phyloP scores from a whole-genome alignment of 345 rosid genomes.

The Durio zibethinus region DNA sequence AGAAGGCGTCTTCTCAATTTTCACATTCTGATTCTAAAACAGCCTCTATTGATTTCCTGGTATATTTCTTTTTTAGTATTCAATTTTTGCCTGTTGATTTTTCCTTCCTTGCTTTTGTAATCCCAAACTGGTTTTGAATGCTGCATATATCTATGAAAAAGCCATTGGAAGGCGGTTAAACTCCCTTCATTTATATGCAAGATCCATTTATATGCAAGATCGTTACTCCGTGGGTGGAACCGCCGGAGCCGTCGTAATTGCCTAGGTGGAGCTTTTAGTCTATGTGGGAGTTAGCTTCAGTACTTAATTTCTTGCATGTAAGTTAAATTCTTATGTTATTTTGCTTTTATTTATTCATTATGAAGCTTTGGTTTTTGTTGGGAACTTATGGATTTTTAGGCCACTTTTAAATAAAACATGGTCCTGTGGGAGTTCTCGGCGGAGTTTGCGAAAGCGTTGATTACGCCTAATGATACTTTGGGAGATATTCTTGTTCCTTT shows the following conservation, averaged over 20 bases:
- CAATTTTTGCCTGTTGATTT: too few relatives aligned
- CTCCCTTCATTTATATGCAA: too few relatives aligned
- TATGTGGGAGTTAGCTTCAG: constrained; percentile 97
- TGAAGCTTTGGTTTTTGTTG: constrained; percentile 18
- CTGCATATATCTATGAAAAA: too few relatives aligned
- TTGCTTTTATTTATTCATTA: neutral
- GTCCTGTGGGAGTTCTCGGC: constrained; percentile 79
- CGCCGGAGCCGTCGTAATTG: constrained; percentile 74
- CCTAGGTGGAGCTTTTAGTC: constrained; percentile 94
- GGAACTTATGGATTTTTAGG: constrained; percentile 43
- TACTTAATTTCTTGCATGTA: constrained; percentile 96
- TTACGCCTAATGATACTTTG: constrained; percentile 82
- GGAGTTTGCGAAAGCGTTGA: constrained; percentile 87
- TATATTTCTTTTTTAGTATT: too few relatives aligned
- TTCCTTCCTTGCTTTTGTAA: too few relatives aligned
- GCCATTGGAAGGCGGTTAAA: too few relatives aligned
- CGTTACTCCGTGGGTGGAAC: constrained; percentile 62
- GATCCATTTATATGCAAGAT: too few relatives aligned
- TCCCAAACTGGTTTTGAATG: too few relatives aligned
- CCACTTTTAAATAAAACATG: constrained; percentile 76
- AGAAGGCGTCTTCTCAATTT: too few relatives aligned
- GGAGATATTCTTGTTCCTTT: constrained; percentile 88
- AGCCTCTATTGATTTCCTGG: too few relatives aligned
- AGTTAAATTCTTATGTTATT: constrained; percentile 12
- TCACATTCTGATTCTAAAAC: too few relatives aligned